Base-by-base conservation (phyloP, 148 eudicot genomes). In the Chenopodium album region DNA sequence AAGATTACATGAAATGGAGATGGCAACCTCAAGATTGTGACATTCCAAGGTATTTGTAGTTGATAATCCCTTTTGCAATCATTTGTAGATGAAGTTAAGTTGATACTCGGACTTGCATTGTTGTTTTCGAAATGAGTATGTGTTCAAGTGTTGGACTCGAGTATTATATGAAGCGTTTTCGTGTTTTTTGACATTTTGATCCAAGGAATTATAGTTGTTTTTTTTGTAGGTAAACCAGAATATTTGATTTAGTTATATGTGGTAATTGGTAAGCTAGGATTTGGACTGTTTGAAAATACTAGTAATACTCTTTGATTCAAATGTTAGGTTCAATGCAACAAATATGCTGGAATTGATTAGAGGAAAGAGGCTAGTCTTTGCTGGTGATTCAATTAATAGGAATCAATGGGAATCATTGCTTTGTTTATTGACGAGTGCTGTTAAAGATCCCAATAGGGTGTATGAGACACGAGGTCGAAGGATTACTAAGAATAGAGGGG, bases 391-490 rank as follows among this genome's bases (percentile, higher is more conserved):
- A 4, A 87, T 95, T 29, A 95, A 93, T 76, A 89, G 99, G 82
- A 96, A 96, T 73, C 99, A 96, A 83, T 94, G 98, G 99, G 99
- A 96, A 37, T 96, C 99, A 28, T 85, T 96, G 92, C 86, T 96
- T 70, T 96, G 99, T 85, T 80, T 96, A 86, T 83, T 96, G 60
- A 84, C 89, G 91, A 90, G 92, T 85, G 98, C 89, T 52, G 86
- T 95, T 16, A 87, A 89, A 87, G 95, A 96, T 88, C 95, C 92
- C 0, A 96, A 67, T 82, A 96, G 86, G 78, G 99, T 94, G 2
- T 93, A 92, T 44, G 99, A 96, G 90, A 84, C 94, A 29, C 99
- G 80, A 4, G 89, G 98, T 67, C 86, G 99, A 80, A 90, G 86
- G 78, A 93, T 95, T 69, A 92, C 98, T 23, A 95, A 90, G 87